Evolutionary conservation across 2,329 filamentous ascomycete genomes (phyloP).

Genomic region (Pyrenochaeta sp.): DNA sequence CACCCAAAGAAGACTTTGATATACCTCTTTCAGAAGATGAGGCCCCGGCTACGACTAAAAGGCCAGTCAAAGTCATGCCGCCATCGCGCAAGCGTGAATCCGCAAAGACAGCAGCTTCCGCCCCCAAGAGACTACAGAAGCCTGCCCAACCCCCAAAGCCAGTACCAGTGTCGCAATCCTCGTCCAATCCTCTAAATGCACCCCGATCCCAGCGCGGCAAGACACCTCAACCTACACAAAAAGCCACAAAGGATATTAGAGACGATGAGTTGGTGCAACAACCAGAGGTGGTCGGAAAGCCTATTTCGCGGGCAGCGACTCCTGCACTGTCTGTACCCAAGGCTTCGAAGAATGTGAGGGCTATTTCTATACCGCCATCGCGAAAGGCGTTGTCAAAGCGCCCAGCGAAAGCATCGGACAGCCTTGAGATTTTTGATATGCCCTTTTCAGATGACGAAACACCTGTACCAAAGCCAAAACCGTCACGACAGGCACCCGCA

Average conservation of each 20-base stretch:
- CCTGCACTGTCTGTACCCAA: conserved; percentile 14
- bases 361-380: not conserved
- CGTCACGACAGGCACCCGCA: conserved; percentile 20
- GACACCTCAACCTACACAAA: conserved; percentile 17
- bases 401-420: conserved; percentile 5
- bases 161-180: not conserved
- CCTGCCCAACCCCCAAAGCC: conserved; percentile 3
- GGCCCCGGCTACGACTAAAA: not conserved
- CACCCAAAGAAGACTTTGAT: conserved; percentile 15
- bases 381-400: conserved; percentile 14
- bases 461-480: conserved; percentile 22
- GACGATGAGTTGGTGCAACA: conserved; percentile 7
- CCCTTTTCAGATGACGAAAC: conserved; percentile 38
- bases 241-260: not conserved
- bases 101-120: conserved; percentile 7
- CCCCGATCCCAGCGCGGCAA: conserved; percentile 12
- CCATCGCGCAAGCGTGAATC: conserved; percentile 18
- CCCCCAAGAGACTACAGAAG: conserved; percentile 10
- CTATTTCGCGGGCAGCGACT: conserved; percentile 21
- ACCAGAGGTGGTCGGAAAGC: no score
- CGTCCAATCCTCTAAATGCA: not conserved
- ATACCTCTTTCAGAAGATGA: conserved; percentile 18
- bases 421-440: conserved; percentile 34
- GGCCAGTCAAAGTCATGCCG: conserved; percentile 9
- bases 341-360: conserved; percentile 11